Base-by-base conservation (phyloP, 768 basidiomycete species). In the Rhodotorula babjevae region DNA sequence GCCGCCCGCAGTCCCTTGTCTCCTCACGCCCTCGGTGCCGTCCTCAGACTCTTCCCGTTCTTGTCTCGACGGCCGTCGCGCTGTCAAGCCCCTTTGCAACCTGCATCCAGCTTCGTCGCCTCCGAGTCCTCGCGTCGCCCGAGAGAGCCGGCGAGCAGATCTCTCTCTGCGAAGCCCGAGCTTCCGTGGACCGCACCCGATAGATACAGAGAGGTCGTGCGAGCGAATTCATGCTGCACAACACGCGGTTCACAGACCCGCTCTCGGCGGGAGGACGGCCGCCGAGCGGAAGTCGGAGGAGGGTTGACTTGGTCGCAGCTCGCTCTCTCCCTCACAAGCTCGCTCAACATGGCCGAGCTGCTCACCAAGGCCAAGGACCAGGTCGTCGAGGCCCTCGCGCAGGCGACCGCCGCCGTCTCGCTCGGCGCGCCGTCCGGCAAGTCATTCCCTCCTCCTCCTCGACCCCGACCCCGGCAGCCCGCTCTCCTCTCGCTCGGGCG, bases 381-480 rank as follows among this genome's bases (percentile, higher is more conserved):
- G 61, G 76, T 78, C 27, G 65, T 63, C 31, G 76, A 67, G 27
- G 78, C 78, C 12, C 74, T 78, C 29, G 19, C 61, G 53, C 64
- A 75, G 56, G 77, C 76, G 12, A 77, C 78, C 2, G 78, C 69
- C 10, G 76, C 76, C 29, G 67, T 76, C 68, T 60, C 63, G 31
- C 67, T 72, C 71, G 42, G 47, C 25, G 49, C 63, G 19, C 44
- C 63, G 1, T 46, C 67, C 12, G 63, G 67, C 65, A 36, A 44
- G 57, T 31, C 18, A 33, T 16, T 4, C 58, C 42, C 50, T 62
- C 23, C 40, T 46, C 61, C 25, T 49, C 25, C 25, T 52, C 50
- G 50, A 25, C 50, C 50, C 55, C 46, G 33, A 27, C 7, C 27
- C 12, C 2, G 19, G 33, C 33, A 4, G 33, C 21, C 11, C 57